These are phyloP conservation scores for Saturnispora sanitii DNA, from an alignment of 805 yeast species.

Conservation along the genomic window DNA sequence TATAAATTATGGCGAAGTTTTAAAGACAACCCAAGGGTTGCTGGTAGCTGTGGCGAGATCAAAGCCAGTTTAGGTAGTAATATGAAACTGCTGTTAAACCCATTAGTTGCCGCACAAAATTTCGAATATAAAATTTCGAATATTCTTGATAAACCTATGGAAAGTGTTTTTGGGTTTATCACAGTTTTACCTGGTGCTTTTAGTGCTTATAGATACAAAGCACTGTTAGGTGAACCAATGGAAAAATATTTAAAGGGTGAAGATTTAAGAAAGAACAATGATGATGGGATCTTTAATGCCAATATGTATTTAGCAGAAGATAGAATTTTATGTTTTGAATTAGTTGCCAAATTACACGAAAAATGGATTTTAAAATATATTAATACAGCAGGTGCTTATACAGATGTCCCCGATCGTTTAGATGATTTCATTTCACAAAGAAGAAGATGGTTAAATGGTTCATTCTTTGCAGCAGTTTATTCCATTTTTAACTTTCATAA, in stretches of 20 bases:
- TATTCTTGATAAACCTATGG: conserved; percentile 91
- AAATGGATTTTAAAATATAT: conserved; percentile 80
- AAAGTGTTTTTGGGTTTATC: conserved; percentile 88
- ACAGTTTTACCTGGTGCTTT: conserved; percentile 95
- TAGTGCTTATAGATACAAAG: conserved; percentile 83
- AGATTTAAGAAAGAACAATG: conserved; percentile 51
- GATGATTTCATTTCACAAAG: conserved; percentile 86
- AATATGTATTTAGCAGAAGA: conserved; percentile 98
- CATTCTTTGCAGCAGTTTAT: conserved; percentile 89
- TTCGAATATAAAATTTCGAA: conserved; percentile 95
- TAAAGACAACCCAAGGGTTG: conserved; percentile 58
- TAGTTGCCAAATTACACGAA: conserved; percentile 71
- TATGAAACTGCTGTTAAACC: conserved; percentile 49
- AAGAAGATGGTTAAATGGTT: conserved; percentile 95
- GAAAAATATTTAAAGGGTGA: conserved; percentile 91
- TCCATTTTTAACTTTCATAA: conserved; percentile 68
- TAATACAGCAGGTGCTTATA: conserved; percentile 80
- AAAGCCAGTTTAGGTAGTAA: conserved; percentile 66
- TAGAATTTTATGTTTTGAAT: conserved; percentile 87
- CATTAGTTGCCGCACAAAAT: conserved; percentile 91
- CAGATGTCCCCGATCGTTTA: conserved; percentile 87
- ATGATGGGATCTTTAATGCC: conserved; percentile 79
- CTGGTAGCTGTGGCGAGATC: conserved; percentile 98
- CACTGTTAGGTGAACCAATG: conserved; percentile 75
- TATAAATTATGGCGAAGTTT: conserved; percentile 88